Evolutionary conservation across 1,284 basidiomycete genomes (phyloP).

Genomic region (Blastosporella zonata): DNA sequence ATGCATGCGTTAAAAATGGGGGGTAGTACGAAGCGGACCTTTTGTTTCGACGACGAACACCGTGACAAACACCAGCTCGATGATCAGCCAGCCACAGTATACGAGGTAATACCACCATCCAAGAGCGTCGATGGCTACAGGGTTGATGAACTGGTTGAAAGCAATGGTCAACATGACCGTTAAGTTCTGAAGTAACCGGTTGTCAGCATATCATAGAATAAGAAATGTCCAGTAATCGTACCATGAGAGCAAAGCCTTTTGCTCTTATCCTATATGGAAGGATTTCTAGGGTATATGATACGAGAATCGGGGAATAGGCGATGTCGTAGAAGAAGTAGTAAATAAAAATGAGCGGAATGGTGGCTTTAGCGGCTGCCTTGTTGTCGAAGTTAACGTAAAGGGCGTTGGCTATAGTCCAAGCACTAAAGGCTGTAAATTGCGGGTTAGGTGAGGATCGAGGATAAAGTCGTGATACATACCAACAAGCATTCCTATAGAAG

Average conservation of each 20-base stretch:
- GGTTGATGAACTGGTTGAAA: conserved; percentile 76
- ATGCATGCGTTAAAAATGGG: not conserved
- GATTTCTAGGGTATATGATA: conserved; percentile 68
- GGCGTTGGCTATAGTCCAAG: conserved; percentile 59
- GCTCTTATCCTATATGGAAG: conserved; percentile 65
- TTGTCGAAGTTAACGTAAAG: conserved; percentile 49
- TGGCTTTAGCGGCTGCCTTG: conserved; percentile 54
- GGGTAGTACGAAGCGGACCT: conserved; percentile 31
- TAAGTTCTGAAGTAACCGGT: conserved; percentile 43
- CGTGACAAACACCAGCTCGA: conserved; percentile 58
- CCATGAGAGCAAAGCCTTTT: conserved; percentile 67
- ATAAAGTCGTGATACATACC: conserved; percentile 32
- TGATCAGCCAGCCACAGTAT: conserved; percentile 57
- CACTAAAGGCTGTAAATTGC: conserved; percentile 42
- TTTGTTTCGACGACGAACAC: conserved; percentile 60
- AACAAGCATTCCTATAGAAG: conserved; percentile 48
- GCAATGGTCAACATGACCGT: conserved; percentile 53
- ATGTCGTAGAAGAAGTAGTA: conserved; percentile 70
- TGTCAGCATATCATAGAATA: not conserved
- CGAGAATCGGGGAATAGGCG: conserved; percentile 62
- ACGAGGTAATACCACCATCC: conserved; percentile 70
- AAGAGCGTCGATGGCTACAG: conserved; percentile 63
- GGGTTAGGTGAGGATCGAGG: conserved; percentile 1
- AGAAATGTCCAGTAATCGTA: conserved; percentile 23
- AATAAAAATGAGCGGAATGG: conserved; percentile 70